Percentiles rank a stretch among this genome's conserved stretches.
phyloP scores from a whole-genome alignment of 306 rosid species.

The Canavalia ensiformis region DNA sequence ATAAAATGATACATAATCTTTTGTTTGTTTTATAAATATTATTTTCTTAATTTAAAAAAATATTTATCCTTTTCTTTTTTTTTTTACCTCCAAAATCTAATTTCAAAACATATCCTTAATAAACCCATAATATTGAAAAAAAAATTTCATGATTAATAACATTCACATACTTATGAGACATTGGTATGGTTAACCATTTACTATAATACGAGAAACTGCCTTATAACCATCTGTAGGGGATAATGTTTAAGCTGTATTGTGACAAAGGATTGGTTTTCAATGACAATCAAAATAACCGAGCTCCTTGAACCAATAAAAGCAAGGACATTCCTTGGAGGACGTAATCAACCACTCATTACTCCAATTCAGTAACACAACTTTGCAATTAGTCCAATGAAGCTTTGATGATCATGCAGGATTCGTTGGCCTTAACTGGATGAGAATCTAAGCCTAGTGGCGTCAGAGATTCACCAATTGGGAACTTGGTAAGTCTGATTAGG shows the following conservation, averaged over 20 bases:
- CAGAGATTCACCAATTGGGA: slow-evolving; percentile 18
- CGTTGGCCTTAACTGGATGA: slow-evolving; percentile 31
- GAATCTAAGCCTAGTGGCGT: slow-evolving; percentile 46
- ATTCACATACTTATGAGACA: not conserved
- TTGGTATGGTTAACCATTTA: slow-evolving; percentile 2
- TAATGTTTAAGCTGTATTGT: slow-evolving; percentile 8
- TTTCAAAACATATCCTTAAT: not conserved
- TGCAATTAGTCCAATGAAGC: slow-evolving; percentile 30
- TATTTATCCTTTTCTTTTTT: no score
- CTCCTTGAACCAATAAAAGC: slow-evolving; percentile 37
- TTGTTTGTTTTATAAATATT: no score
- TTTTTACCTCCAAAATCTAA: no score
- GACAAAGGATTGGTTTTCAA: slow-evolving; percentile 14
- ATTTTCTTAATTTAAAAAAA: no score
- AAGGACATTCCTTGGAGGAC: slow-evolving; percentile 14
- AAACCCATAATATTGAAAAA: not conserved
- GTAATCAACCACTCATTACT: slow-evolving; percentile 35
- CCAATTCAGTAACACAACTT: slow-evolving; percentile 44
- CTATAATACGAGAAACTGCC: slow-evolving; percentile 15
- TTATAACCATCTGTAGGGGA: slow-evolving; percentile 24
- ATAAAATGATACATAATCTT: no score
- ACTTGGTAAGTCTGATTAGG: slow-evolving; percentile 40
- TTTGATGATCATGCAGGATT: slow-evolving; percentile 37
- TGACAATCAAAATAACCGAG: slow-evolving; percentile 33
- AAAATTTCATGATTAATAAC: not conserved